phyloP scores from a whole-genome alignment of 208 protist species.

The Leishmania turanica region DNA sequence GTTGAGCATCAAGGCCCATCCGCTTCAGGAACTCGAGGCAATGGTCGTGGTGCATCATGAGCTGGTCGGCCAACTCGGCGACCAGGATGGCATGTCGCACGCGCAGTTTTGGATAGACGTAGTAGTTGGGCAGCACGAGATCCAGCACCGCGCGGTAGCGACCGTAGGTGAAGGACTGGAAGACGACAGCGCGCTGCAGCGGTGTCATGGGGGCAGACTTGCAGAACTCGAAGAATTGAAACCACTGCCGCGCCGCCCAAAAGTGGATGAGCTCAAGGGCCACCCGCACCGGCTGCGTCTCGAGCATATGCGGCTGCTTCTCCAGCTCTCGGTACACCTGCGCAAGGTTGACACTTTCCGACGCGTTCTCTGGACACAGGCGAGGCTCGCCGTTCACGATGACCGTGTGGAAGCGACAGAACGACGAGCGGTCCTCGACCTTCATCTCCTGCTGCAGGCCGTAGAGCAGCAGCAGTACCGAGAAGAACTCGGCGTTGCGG shows the following conservation, averaged over 20 bases:
- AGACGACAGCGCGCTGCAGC: slow-evolving; percentile 73
- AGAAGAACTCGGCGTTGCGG: slow-evolving; percentile 77
- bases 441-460: slow-evolving; percentile 80
- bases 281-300: slow-evolving; percentile 56
- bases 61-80: slow-evolving; percentile 41
- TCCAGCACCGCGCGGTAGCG: slow-evolving; percentile 83
- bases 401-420: slow-evolving; percentile 50
- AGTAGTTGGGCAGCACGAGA: slow-evolving; percentile 71
- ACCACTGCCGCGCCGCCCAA: slow-evolving; percentile 73
- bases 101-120: slow-evolving; percentile 63
- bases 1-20: slow-evolving; percentile 58
- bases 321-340: slow-evolving; percentile 78
- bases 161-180: slow-evolving; percentile 86
- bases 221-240: slow-evolving; percentile 75
- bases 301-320: slow-evolving; percentile 61
- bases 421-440: slow-evolving; percentile 73
- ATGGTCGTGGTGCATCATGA: slow-evolving; percentile 56
- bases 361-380: slow-evolving; percentile 43
- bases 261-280: slow-evolving; percentile 68
- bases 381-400: slow-evolving; percentile 26
- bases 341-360: slow-evolving; percentile 70
- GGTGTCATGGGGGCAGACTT: slow-evolving; percentile 45
- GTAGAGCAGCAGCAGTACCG: slow-evolving; percentile 77
- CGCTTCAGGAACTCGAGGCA: slow-evolving; percentile 57
- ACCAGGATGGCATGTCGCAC: slow-evolving; percentile 51